phyloP scores from a whole-genome alignment of 2,329 filamentous ascomycete genomes.

The Fusarium devonianum region DNA sequence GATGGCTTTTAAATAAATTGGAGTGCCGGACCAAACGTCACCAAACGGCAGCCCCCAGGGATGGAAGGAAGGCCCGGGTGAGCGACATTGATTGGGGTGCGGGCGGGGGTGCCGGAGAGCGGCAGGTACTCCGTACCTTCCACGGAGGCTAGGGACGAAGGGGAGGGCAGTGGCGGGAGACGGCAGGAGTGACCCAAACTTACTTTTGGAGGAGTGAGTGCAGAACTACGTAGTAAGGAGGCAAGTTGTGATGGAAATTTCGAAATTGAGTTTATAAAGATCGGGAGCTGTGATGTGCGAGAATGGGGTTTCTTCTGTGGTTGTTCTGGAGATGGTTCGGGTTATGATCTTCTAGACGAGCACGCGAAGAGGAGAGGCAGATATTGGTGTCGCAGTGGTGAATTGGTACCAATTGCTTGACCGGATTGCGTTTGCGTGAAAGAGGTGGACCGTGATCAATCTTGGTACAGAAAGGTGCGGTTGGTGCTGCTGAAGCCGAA shows the following conservation, averaged over 20 bases:
- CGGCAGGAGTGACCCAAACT: constrained; percentile 12
- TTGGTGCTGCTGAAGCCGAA: too few species aligned
- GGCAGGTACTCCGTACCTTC: constrained; percentile 26
- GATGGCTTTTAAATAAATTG: constrained; percentile 37
- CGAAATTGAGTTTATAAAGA: background rate
- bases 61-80: constrained; percentile 14
- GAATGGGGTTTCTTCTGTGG: background rate
- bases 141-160: constrained; percentile 14
- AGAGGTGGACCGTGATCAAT: too few species aligned
- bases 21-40: constrained; percentile 35
- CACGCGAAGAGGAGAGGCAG: constrained; percentile 2
- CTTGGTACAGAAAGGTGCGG: too few species aligned
- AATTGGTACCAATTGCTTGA: background rate
- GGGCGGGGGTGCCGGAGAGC: constrained; percentile 28
- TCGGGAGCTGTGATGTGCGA: constrained; percentile 8
- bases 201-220: constrained; percentile 24
- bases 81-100: constrained; percentile 11
- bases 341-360: too few species aligned
- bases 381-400: background rate
- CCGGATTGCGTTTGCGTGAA: too few species aligned
- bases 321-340: constrained; percentile 5
- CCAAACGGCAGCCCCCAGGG: constrained; percentile 25
- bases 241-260: background rate
- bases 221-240: constrained; percentile 7
- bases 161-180: background rate